Base-by-base conservation (phyloP, 2,329 filamentous ascomycete genomes). In the Fonsecaea monophora region DNA sequence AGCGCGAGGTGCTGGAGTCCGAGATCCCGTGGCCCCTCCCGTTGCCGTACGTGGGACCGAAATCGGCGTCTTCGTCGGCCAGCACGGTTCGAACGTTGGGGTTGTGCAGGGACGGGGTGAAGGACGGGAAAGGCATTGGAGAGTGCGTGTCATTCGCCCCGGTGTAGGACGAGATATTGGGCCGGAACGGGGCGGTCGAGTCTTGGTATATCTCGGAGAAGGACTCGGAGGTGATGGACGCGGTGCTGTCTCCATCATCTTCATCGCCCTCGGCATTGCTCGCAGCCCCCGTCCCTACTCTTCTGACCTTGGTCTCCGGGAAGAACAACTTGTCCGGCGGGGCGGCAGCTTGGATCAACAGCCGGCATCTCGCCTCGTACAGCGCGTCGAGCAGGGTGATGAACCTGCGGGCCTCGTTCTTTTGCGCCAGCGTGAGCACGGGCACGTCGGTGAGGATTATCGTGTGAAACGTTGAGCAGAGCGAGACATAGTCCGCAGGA, bases 381-480 rank as follows among this genome's bases (percentile, higher is more conserved):
- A 92, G 82, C 0, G 91, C 91, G 74, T 95, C 91, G 1, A 94
- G 84, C 1, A 95, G 82, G 0, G 90, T 94, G 74, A 94, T 94
- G 75, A 95, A 88, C 10, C 92, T 85, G 4, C 91, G 83, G 0
- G 92, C 92, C 79, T 94, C 91, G 75, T 94, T 94, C 78, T 93
- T 94, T 76, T 89, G 88, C 1, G 87, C 78, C 1, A 89, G 77
- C 0, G 86, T 88, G 12, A 95, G 80, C 15, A 90, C 75, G 0
- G 92, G 91, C 1, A 94, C 83, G 21, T 87, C 79, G 71, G 90
- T 89, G 55, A 94, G 81, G 74, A 94, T 87, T 68, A 94, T 85
- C 0, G 91, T 94, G 77, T 94, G 90, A 76, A 89, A 94, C 15
- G 86, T 90, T 1, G 90, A 93, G 1, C 91, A 90, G 75, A 95